Evolutionary conservation across 75 land plant species (phyloP).

Genomic region (Cryptomeria japonica): DNA sequence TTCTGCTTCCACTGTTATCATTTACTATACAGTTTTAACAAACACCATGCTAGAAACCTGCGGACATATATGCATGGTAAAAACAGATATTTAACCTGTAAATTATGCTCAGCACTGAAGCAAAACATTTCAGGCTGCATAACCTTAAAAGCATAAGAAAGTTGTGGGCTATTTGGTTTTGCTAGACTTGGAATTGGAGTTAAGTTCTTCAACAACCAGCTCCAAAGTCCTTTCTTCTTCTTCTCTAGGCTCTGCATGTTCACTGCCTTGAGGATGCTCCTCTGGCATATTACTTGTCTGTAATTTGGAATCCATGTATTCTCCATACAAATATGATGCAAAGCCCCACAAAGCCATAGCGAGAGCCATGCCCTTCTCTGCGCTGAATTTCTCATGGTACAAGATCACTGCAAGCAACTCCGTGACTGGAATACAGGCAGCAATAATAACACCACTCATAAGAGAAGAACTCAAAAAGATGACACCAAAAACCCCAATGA

Average conservation of each 20-base stretch:
- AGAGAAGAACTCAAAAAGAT: constrained; percentile 25
- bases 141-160: too few relatives aligned
- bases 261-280: neutral
- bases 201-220: neutral
- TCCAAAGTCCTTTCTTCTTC: neutral
- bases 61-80: too few relatives aligned
- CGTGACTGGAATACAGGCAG: constrained; percentile 19
- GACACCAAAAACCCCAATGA: constrained; percentile 18
- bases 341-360: constrained; percentile 38
- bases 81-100: too few relatives aligned
- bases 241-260: neutral
- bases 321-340: constrained; percentile 36
- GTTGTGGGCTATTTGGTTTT: neutral
- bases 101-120: too few relatives aligned
- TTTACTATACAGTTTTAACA: too few relatives aligned
- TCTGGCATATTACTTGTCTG: neutral
- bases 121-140: too few relatives aligned
- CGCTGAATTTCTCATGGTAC: constrained; percentile 25
- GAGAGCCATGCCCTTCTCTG: constrained; percentile 29
- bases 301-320: constrained; percentile 9
- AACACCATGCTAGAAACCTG: too few relatives aligned
- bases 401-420: constrained; percentile 21
- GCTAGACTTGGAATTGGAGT: neutral
- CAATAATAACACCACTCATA: constrained; percentile 12
- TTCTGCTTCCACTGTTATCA: too few relatives aligned